Conservation (phyloP, 2,329 filamentous ascomycete genomes). For the Stenocarpella maydis region DNA sequence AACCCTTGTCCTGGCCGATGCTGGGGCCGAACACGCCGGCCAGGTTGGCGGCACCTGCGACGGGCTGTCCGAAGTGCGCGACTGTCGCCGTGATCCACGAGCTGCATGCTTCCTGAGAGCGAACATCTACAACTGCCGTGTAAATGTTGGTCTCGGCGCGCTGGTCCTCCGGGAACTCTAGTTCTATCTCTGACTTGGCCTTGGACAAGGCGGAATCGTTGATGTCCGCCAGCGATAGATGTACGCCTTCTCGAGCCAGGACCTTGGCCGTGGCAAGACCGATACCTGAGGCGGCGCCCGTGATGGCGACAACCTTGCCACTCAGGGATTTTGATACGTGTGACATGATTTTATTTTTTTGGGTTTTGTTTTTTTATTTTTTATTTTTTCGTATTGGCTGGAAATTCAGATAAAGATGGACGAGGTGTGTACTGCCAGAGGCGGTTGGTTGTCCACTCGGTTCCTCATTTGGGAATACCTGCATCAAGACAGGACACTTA, state of each 20-base stretch:
- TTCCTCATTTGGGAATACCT: background rate
- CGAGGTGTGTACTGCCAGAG: background rate
- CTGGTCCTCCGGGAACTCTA: background rate
- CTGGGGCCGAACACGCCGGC: background rate
- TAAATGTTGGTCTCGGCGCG: background rate
- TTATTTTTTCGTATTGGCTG: background rate
- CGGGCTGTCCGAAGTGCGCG: background rate
- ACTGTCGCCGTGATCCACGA: background rate
- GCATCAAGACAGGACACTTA: background rate
- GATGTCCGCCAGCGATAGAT: conserved; percentile 47
- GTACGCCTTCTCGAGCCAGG: conserved; percentile 44
- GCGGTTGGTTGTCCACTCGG: background rate
- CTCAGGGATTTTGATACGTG: background rate
- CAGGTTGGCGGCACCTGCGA: background rate
- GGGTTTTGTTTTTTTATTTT: background rate
- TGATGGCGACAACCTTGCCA: conserved; percentile 45
- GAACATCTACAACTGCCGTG: background rate
- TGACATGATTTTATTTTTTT: background rate
- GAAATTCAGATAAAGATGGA: background rate
- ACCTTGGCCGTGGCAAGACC: conserved; percentile 44
- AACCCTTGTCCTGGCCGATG: background rate
- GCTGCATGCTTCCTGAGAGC: background rate
- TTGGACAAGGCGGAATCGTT: background rate
- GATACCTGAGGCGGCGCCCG: conserved; percentile 45
- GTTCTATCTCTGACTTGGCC: background rate